phyloP scores from a whole-genome alignment of 2,329 filamentous ascomycete genomes.

The Hymenoscyphus fructigenus region DNA sequence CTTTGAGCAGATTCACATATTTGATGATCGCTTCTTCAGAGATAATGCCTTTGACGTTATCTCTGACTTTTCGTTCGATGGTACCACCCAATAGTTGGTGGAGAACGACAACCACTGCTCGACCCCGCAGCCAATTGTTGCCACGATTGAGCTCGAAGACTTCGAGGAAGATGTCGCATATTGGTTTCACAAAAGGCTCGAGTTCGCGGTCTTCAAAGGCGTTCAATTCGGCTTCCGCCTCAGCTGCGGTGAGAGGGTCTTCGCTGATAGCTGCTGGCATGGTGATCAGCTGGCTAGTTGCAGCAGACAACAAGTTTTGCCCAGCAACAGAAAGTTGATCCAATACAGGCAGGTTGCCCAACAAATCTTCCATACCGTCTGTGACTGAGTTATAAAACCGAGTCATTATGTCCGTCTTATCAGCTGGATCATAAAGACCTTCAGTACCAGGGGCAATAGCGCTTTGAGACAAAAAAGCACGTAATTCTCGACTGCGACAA shows the following conservation, averaged over 20 bases:
- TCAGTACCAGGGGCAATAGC: conserved; percentile 66
- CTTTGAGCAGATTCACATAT: conserved; percentile 72
- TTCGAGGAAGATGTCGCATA: conserved; percentile 96
- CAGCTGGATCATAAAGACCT: conserved; percentile 53
- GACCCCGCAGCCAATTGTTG: conserved; percentile 94
- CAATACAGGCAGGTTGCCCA: conserved; percentile 92
- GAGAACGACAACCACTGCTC: conserved; percentile 92
- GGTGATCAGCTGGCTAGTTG: conserved; percentile 61
- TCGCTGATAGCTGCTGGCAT: conserved; percentile 53
- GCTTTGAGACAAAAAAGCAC: conserved; percentile 88
- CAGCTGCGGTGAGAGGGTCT: conserved; percentile 55
- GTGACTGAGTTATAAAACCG: conserved; percentile 95
- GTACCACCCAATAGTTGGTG: conserved; percentile 95
- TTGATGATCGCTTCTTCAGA: conserved; percentile 76
- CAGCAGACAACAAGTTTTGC: conserved; percentile 83
- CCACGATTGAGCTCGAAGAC: conserved; percentile 91
- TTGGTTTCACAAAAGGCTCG: conserved; percentile 96
- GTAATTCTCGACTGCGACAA: conserved; percentile 87
- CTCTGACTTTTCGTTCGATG: conserved; percentile 91
- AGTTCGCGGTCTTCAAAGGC: conserved; percentile 88
- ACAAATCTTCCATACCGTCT: conserved; percentile 96
- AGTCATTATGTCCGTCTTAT: conserved; percentile 84
- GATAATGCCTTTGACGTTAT: conserved; percentile 71
- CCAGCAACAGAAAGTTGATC: conserved; percentile 92
- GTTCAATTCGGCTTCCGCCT: conserved; percentile 90